Percentiles rank a stretch among this genome's conserved stretches.
These are phyloP conservation scores for Cladophialophora chaetospira DNA, from an alignment of 2,329 filamentous ascomycete genomes.

Conservation along the genomic window DNA sequence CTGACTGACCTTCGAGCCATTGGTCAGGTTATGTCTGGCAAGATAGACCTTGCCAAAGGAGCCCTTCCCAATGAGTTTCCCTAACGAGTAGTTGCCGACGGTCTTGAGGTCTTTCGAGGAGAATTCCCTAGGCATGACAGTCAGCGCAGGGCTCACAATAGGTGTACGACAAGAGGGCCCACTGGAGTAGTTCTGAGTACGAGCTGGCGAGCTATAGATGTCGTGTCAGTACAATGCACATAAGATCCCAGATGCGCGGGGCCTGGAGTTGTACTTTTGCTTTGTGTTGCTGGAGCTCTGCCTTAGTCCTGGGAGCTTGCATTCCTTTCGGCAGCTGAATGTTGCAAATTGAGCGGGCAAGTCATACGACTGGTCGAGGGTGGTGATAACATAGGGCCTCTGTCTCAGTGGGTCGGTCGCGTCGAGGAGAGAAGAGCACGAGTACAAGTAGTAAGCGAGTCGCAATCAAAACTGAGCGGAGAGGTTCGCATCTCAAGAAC, in stretches of 20 bases:
- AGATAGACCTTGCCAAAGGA: conserved; percentile 99
- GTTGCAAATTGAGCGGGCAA: conserved; percentile 7
- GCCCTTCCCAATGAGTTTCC: conserved; percentile 90
- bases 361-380: conserved; percentile 20
- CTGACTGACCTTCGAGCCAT: conserved; percentile 82
- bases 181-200: conserved; percentile 95
- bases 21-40: conserved; percentile 93
- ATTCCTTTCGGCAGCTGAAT: conserved; percentile 34
- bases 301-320: conserved; percentile 52
- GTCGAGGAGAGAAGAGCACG: not conserved
- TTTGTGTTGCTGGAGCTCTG: conserved; percentile 61
- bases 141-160: conserved; percentile 22
- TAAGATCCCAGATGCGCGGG: not conserved
- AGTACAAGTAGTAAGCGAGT: not conserved
- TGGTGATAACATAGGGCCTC: conserved; percentile 26
- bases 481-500: conserved; percentile 1
- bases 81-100: conserved; percentile 93
- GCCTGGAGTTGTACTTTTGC: conserved; percentile 52
- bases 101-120: conserved; percentile 84
- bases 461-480: not conserved
- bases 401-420: not conserved
- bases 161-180: conserved; percentile 47
- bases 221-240: conserved; percentile 25
- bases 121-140: conserved; percentile 71
- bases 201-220: conserved; percentile 81